Base-by-base conservation (phyloP, 1,284 basidiomycete genomes). In the Irpex sp. region DNA sequence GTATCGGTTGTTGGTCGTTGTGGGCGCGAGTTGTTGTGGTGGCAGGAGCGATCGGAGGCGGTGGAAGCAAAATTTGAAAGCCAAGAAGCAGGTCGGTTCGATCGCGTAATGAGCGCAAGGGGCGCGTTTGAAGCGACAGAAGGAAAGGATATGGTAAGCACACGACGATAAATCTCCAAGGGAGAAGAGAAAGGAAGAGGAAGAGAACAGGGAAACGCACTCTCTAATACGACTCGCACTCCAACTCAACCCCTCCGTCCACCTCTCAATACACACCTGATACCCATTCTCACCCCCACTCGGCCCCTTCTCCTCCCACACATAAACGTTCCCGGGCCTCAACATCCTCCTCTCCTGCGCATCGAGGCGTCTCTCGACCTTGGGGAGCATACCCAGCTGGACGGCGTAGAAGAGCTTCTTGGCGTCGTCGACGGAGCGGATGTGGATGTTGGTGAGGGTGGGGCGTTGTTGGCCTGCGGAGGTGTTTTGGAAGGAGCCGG, bases 321-420 rank as follows among this genome's bases (percentile, higher is more conserved):
- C 77, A 66, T 78, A 79, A 52, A 76, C 75, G 64, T 74, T 73
- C 57, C 78, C 78, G n/a, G 76, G 72, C 48, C 68, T 70, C 42
- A 79, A 68, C 45, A 74, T 73, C 14, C 71, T 70, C 59, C 78
- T 75, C 71, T 79, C 78, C 63, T 75, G 71, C 53, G 75, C 72
- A 64, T 78, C 77, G 66, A 79, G 73, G 10, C 78, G 74, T 55
- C 75, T 71, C 53, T 73, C 73, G 69, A 79, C 75, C 69, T 77
- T 76, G 65, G 75, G 73, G 61, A 78, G 73, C 53, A 72, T 68
- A 61, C 73, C 73, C 63, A 74, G 70, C 61, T 75, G 72, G 58
- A 77, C 76, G 59, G 77, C 77, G 66, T 77, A 75, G 69, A 79
- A 78, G 67, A 79, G 74, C 67, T 75, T 74, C 69, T 78, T 77